A percentile compares a stretch with the other conserved stretches of the same genome.
phyloP scores from a whole-genome alignment of 2,329 filamentous ascomycete genomes.

The Atkinsonella hypoxylon region DNA sequence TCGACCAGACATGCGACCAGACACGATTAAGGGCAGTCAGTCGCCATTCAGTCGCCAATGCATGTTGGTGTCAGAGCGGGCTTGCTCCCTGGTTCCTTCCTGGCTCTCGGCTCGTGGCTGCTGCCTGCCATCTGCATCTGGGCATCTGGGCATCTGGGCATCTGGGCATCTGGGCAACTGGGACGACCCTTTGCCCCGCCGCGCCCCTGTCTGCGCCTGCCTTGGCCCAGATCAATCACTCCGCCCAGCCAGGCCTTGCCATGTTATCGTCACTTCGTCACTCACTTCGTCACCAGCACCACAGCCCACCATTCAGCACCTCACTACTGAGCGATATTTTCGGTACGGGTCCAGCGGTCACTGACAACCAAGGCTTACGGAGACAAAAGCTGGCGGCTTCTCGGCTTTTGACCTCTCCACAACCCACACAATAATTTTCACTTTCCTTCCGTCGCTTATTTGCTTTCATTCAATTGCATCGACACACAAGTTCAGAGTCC shows the following conservation, averaged over 20 bases:
- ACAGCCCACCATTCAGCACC: not conserved
- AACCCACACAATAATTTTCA: not conserved
- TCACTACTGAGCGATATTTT: not conserved
- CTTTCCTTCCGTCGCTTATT: not conserved
- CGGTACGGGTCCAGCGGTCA: not conserved
- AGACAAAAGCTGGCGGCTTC: not conserved
- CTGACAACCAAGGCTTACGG: not conserved
- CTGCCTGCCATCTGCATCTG: not conserved
- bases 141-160: not conserved
- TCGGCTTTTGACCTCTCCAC: not conserved
- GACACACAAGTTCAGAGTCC: too few relatives aligned
- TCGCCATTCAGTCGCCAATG: too few relatives aligned
- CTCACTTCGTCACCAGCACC: not conserved
- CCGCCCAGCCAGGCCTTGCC: too few relatives aligned
- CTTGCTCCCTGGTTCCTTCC: not conserved
- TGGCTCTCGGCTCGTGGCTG: not conserved
- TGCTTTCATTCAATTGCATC: too few relatives aligned
- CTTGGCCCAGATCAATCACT: not conserved
- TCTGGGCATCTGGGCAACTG: not conserved
- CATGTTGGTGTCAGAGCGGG: not conserved
- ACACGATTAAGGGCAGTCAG: too few relatives aligned
- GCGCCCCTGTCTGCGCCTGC: not conserved
- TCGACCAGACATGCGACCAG: too few relatives aligned
- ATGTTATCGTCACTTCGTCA: too few relatives aligned
- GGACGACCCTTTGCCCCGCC: too few relatives aligned